Conservation (phyloP, 2,329 filamentous ascomycete genomes). For the Venturia asperata region DNA sequence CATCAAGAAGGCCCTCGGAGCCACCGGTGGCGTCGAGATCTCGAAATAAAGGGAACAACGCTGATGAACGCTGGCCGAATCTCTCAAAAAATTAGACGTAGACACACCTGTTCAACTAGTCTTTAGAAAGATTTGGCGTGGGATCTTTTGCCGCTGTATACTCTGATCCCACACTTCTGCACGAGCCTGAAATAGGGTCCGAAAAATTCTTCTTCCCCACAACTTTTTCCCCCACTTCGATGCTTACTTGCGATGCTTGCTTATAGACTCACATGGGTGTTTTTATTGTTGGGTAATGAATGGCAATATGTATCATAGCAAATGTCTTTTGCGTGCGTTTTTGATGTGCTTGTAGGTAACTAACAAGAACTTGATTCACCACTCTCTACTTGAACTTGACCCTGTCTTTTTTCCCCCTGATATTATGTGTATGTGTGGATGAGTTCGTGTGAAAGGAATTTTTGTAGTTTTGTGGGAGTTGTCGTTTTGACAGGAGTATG, state of each 20-base stretch:
- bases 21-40: slow-evolving; percentile 70
- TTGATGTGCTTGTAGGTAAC: background rate
- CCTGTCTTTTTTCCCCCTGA: no score
- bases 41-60: slow-evolving; percentile 29
- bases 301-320: slow-evolving; percentile 9
- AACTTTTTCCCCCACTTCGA: background rate
- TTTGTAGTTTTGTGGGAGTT: no score
- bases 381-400: background rate
- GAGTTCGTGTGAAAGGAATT: no score
- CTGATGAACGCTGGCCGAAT: background rate
- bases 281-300: slow-evolving; percentile 11
- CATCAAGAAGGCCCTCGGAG: slow-evolving; percentile 54
- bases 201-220: background rate
- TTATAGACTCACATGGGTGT: slow-evolving; percentile 4
- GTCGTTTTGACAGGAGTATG: no score
- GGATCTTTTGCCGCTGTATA: background rate
- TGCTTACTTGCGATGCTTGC: background rate
- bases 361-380: slow-evolving; percentile 10
- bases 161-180: background rate
- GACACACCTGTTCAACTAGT: background rate
- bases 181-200: background rate
- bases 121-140: slow-evolving; percentile 10
- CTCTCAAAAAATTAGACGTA: slow-evolving; percentile 6
- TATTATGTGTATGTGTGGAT: background rate
- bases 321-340: background rate